Evolutionary conservation across 768 basidiomycete genomes (phyloP), one percentile per base, ranked within the genome.

Genomic region (Collybiopsis confluens): DNA sequence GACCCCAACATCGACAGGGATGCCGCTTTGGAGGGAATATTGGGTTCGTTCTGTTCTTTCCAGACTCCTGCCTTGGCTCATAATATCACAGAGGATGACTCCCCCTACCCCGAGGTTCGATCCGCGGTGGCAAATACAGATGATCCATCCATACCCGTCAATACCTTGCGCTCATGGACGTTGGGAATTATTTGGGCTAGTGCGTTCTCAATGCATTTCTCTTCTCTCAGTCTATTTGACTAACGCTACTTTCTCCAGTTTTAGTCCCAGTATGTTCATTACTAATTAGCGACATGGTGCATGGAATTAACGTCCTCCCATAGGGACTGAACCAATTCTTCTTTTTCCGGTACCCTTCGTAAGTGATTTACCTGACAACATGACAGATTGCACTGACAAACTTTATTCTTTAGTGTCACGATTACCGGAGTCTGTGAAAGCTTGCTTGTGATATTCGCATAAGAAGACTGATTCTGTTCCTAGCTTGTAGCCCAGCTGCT

Each of bases 401-500:
- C 13, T 33, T 33, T 33, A 6, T 33, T 33, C 30, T 33, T 13
- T 13, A 33, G 30, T n/a, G 52, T 53, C 30, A 53, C 11, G 35
- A 37, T 59, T 9, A 18, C n/a, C 56, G 56, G 53, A 38, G 38
- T 43, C 18, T 46, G 26, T 20, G 5, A 1, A 33, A 18, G n/a
- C n/a, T n/a, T n/a, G n/a, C n/a, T n/a, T n/a, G n/a, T n/a, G n/a
- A n/a, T n/a, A n/a, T n/a, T n/a, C n/a, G n/a, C n/a, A n/a, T n/a
- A n/a, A n/a, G n/a, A 0, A 13, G 10, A 27, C 40, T 44, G 20
- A 10, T 5, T 46, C 26, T 4, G 9, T 33, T 21, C 52, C 24
- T 55, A 83, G 65, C 73, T 89, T 50, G 83, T 90, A 35, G 84
- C 83, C 16, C 88, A 86, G 61, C 72, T 90, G 37, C 66, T 90